Conservation (phyloP, 441 rosid species). For the Populus hybrid region DNA sequence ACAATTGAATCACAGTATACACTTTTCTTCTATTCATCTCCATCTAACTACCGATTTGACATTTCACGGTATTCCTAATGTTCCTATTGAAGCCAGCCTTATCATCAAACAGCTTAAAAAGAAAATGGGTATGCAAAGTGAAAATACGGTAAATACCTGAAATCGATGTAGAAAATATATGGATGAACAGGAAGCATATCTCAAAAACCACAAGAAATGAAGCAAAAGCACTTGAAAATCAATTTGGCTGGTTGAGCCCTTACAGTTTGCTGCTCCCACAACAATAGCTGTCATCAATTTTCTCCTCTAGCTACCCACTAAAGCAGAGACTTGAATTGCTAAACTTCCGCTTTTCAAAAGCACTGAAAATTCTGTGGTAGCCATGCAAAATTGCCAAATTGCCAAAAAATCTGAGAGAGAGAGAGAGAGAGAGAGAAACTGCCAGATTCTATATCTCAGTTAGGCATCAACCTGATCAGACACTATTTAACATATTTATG, state of each 20-base stretch:
- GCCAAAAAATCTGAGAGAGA: not conserved
- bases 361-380: not conserved
- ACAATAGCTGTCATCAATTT: not conserved
- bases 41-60: not conserved
- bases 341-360: not conserved
- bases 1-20: slow-evolving; percentile 11
- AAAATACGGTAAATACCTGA: not conserved
- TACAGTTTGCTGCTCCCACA: slow-evolving; percentile 4
- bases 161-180: not conserved
- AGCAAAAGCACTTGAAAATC: slow-evolving; percentile 2
- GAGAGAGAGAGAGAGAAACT: not conserved
- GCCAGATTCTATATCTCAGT: not conserved
- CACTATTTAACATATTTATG: slow-evolving; percentile 30
- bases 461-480: not conserved
- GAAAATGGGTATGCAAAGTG: not conserved
- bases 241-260: slow-evolving; percentile 7
- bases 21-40: slow-evolving; percentile 2
- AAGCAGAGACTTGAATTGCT: not conserved
- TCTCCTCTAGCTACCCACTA: not conserved
- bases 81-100: slow-evolving; percentile 1
- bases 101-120: not conserved
- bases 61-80: slow-evolving; percentile 14
- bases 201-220: slow-evolving; percentile 3
- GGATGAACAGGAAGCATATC: slow-evolving; percentile 4
- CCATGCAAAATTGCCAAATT: slow-evolving; percentile 1